Evolutionary conservation across 2,329 filamentous ascomycete genomes (phyloP), one percentile per base, ranked within the genome.

Genomic region (Ramichloridium luteum): DNA sequence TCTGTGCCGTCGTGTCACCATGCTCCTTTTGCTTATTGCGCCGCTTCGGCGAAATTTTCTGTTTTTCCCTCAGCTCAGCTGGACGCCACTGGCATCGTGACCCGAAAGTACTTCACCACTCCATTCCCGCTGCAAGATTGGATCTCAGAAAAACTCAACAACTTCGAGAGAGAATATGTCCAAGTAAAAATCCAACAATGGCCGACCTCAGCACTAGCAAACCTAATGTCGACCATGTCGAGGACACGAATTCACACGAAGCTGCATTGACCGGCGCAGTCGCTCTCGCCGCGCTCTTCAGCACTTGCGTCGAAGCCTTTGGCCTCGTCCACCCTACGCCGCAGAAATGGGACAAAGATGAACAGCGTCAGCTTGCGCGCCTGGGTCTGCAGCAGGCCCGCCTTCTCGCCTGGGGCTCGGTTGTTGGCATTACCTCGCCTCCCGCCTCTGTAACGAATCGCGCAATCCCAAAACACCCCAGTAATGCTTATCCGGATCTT

Each of bases 321-420:
- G 59, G 59, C 22, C 51, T 61, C 15, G 59, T 66, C 34, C 57
- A 62, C 34, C 57, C 60, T 1, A 48, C 50, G 28, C n/a, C n/a
- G n/a, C 58, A 59, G 28, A 53, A 60, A 36, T 57, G 56, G 42
- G 54, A 61, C 25, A 56, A 54, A 36, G 49, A 51, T 10, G 61
- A 66, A 39, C 60, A 61, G 38, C 51, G 62, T 13, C 52, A 59
- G 13, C 51, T 64, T 16, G 51, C 57, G 3, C 55, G 57, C 31
- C 48, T 65, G 4, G 62, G 62, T 32, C 53, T 66, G 14, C 58
- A 65, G 41, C 62, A 66, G 44, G 60, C 60, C 22, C 53, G 62
- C 15, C 51, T 66, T 27, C 49, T 66, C 34, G 63, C 64, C 36
- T 65, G 61, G 51, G 62, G 61, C n/a, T 59, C 63, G 43, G 56